Evolutionary conservation across 192 early-diverging fungal species (phyloP), one percentile per base, ranked within the genome.

Genomic region (Podila epigama): DNA sequence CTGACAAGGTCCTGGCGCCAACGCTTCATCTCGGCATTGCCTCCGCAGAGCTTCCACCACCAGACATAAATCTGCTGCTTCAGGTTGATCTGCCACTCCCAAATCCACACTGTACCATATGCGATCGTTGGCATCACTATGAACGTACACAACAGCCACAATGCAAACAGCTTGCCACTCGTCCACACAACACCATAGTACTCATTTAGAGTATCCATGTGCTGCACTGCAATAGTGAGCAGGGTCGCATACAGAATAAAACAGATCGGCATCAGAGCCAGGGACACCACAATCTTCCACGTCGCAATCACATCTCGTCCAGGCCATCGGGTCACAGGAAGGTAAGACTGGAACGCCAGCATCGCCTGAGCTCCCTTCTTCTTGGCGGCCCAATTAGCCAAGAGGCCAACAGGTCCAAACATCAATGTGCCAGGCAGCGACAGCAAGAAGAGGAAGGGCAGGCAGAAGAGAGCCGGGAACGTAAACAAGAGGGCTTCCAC

Each of bases 231-330:
- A 13, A 68, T 18, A 4, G 73, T 77, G 28, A 77, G 16, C 22
- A 77, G 16, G 1, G 73, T 68, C 2, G 55, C 66, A 15, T 77
- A 62, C n/a, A 68, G 35, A 15, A 77, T 62, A 37, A 77, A 77
- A n/a, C 73, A 77, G 4, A 77, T 36, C 0, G 73, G 73, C 66
- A 68, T 77, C 51, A 82, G 40, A 1, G 69, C 73, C 31, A 77
- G 58, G 0, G 64, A 75, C 4, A 70, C 65, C 22, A 82, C 57
- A 53, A 82, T 82, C 67, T 82, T 82, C 81, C 81, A 82, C 1
- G 81, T 82, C 25, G 81, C 81, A 60, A 82, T 82, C 13, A 82
- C 81, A 69, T 82, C 73, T 27, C 81, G 69, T 58, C 81, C 81
- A 16, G 81, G 81, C 81, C 81, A 82, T 55, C 81, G 52, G 29